phyloP scores from a whole-genome alignment of 176 grass and related monocot genomes.

The Carex pumila region DNA sequence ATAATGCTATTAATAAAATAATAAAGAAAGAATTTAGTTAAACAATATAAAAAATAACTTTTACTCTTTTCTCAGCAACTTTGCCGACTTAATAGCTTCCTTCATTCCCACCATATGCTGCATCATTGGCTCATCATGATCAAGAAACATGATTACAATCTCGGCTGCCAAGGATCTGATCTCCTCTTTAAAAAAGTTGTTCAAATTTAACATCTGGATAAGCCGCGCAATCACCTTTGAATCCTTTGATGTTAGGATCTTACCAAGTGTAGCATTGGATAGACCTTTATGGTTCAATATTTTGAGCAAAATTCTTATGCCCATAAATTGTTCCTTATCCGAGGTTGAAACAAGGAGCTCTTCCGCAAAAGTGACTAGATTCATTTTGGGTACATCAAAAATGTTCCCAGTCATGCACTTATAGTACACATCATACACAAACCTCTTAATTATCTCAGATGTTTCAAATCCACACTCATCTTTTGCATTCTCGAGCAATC shows the following conservation, averaged over 20 bases:
- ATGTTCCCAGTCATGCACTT: slow-evolving; percentile 45
- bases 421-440: slow-evolving; percentile 76
- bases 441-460: slow-evolving; percentile 37
- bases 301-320: slow-evolving; percentile 38
- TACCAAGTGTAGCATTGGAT: slow-evolving; percentile 24
- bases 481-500: slow-evolving; percentile 42
- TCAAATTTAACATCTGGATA: slow-evolving; percentile 48
- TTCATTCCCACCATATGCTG: slow-evolving; percentile 25
- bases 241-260: slow-evolving; percentile 27
- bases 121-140: slow-evolving; percentile 36
- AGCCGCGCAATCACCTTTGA: slow-evolving; percentile 36
- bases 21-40: too few relatives aligned
- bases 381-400: slow-evolving; percentile 58
- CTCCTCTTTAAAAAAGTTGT: slow-evolving; percentile 12
- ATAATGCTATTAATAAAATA: too few relatives aligned
- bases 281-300: slow-evolving; percentile 25
- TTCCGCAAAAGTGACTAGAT: slow-evolving; percentile 53
- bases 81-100: too few relatives aligned
- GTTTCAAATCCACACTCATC: slow-evolving; percentile 39
- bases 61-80: too few relatives aligned
- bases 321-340: slow-evolving; percentile 54
- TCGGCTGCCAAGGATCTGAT: slow-evolving; percentile 32
- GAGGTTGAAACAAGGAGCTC: slow-evolving; percentile 46
- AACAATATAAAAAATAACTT: too few relatives aligned
- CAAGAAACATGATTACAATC: slow-evolving; percentile 47